Evolutionary conservation across 768 basidiomycete genomes (phyloP).

Genomic region (Terana coerulea): DNA sequence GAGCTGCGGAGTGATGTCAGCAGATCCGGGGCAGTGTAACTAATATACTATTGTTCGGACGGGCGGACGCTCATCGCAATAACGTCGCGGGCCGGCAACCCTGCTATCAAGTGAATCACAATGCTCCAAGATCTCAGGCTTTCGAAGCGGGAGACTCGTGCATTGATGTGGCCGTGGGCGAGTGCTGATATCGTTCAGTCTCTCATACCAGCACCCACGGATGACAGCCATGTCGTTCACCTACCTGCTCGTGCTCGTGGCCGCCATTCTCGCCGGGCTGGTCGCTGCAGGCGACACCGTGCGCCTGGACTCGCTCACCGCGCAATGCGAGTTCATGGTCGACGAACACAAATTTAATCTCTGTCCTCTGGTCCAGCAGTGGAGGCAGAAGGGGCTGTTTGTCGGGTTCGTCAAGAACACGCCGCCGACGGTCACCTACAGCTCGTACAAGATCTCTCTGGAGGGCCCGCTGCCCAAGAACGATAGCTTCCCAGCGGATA

Average conservation of each 20-base stretch:
- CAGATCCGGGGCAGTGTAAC: too few relatives aligned
- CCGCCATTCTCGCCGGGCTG: neutral
- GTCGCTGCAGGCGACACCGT: slow-evolving; percentile 10
- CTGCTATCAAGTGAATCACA: too few relatives aligned
- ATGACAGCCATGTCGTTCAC: slow-evolving; percentile 11
- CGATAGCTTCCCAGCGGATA: slow-evolving; percentile 17
- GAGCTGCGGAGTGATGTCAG: too few relatives aligned
- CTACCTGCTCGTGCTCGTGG: neutral
- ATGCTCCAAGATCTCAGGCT: too few relatives aligned
- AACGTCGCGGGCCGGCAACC: too few relatives aligned
- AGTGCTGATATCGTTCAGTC: too few relatives aligned
- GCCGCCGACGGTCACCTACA: slow-evolving; percentile 27
- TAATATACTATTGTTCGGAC: too few relatives aligned
- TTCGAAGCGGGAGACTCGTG: too few relatives aligned
- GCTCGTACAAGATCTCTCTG: slow-evolving; percentile 25
- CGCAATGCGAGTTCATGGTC: slow-evolving; percentile 25
- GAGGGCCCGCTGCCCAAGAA: slow-evolving; percentile 22
- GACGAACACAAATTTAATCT: slow-evolving; percentile 23
- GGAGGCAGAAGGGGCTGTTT: slow-evolving; percentile 16
- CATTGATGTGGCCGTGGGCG: too few relatives aligned
- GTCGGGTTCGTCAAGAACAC: slow-evolving; percentile 19
- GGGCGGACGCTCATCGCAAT: too few relatives aligned
- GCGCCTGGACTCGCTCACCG: slow-evolving; percentile 11
- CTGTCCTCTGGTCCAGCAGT: slow-evolving; percentile 25
- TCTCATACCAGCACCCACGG: too few relatives aligned